Base-by-base conservation (phyloP, 345 rosid genomes). In the Cardiospermum halicacabum region DNA sequence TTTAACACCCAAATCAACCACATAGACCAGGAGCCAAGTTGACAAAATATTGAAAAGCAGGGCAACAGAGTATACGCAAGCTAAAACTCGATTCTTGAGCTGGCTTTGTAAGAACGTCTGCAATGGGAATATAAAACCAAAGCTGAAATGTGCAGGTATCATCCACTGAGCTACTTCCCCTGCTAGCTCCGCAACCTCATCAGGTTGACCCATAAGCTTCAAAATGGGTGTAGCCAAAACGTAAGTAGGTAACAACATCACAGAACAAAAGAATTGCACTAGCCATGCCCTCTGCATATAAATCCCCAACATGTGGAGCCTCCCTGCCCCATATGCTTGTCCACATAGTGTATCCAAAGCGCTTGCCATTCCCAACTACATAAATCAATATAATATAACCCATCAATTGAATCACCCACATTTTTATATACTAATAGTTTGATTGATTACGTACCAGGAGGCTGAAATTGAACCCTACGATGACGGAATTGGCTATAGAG, bases 261-360 rank as follows among this genome's bases (percentile, higher is more conserved):
- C 43, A 48, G 89, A 83, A 12, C 82, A 78, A 31, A 67, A 24
- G 71, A 74, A 67, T 1, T 85, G 67, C 5, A 83, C 84, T 18
- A 85, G 85, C 85, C 89, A 88, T 43, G 95, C 85, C 31, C 91
- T 77, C 43, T 88, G 95, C 85, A 83, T 68, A 74, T 88, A 88
- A 0, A 85, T 70, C 19, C 95, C 95, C 32, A 88, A 58, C 91
- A 81, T 81, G 16, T 78, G 59, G 70, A 80, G 80, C 3, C 65
- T 78, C 55, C 77, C 79, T 0, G 89, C 91, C n/a, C 95, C 95
- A 66, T 78, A 85, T 22, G 91, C 91, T 78, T 88, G 95, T 16
- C 95, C 91, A 30, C 94, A 85, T 1, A 85, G 69, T 28, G 94
- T 87, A 57, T 85, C 94, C 47, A 87, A 69, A 27, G 94, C 89